A percentile compares a stretch with the other conserved stretches of the same genome.
Conservation (phyloP, 2,329 filamentous ascomycete genomes). For the Xylariales sp. region DNA sequence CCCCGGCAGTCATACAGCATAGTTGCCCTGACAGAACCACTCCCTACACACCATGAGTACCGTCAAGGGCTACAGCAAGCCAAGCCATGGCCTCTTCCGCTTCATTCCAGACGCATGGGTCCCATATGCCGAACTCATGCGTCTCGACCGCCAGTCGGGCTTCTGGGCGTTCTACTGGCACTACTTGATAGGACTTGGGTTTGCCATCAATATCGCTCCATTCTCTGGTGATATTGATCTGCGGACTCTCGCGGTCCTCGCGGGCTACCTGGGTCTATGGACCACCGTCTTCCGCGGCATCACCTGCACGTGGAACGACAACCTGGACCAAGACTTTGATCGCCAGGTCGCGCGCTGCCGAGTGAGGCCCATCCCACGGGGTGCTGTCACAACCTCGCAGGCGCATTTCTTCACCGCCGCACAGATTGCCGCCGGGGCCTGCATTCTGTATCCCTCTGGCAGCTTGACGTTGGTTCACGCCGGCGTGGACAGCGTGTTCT, state of each 20-base stretch:
- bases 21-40: too few species aligned
- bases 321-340: slow-evolving; percentile 65
- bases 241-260: not conserved
- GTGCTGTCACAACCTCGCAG: slow-evolving; percentile 53
- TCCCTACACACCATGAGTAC: not conserved
- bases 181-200: slow-evolving; percentile 54
- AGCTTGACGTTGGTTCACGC: slow-evolving; percentile 23
- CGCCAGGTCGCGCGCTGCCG: slow-evolving; percentile 62
- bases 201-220: slow-evolving; percentile 17
- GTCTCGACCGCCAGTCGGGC: slow-evolving; percentile 62
- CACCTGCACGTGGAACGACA: slow-evolving; percentile 66
- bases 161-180: slow-evolving; percentile 65
- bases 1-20: not conserved
- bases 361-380: slow-evolving; percentile 61
- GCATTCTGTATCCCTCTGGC: slow-evolving; percentile 40
- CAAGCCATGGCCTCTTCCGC: slow-evolving; percentile 22
- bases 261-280: slow-evolving; percentile 11
- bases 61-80: slow-evolving; percentile 16
- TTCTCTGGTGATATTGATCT: slow-evolving; percentile 13
- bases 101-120: slow-evolving; percentile 53
- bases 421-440: slow-evolving; percentile 46
- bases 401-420: slow-evolving; percentile 55
- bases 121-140: slow-evolving; percentile 64
- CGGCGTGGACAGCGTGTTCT: slow-evolving; percentile 47
- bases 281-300: slow-evolving; percentile 62